These are phyloP conservation scores for Martensiomyces pterosporus DNA, from an alignment of 192 early-diverging fungal species.

Conservation along the genomic window DNA sequence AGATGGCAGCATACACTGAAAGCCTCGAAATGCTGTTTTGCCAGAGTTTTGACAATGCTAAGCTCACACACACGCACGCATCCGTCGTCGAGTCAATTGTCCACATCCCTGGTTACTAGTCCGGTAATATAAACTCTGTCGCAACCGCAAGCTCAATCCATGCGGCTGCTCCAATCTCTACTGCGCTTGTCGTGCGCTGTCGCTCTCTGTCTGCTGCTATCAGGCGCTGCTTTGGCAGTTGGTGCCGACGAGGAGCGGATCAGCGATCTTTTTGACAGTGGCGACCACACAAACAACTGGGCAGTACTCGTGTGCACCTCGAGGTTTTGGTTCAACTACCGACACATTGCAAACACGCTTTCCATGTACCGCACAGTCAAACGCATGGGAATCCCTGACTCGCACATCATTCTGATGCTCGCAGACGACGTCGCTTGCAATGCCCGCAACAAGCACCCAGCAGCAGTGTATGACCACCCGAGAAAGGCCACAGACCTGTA, in stretches of 20 bases:
- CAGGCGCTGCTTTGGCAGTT: background rate
- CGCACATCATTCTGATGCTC: slow-evolving; percentile 98
- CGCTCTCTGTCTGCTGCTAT: background rate
- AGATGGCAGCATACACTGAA: no score
- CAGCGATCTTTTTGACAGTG: slow-evolving; percentile 57
- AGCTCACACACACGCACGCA: no score
- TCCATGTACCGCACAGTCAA: slow-evolving; percentile 99
- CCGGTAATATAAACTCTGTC: no score
- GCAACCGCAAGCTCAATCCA: no score
- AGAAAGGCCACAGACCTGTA: slow-evolving; percentile 81
- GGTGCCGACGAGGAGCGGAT: slow-evolving; percentile 19
- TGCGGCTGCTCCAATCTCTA: background rate
- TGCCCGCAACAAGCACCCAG: slow-evolving; percentile 86
- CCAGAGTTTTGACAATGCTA: no score
- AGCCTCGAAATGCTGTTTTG: no score
- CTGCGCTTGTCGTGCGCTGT: background rate
- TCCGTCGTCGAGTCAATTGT: no score
- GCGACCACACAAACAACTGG: slow-evolving; percentile 96
- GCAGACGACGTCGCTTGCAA: slow-evolving; percentile 99
- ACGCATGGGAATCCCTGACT: slow-evolving; percentile 96
- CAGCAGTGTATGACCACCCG: slow-evolving; percentile 91
- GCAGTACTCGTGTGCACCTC: slow-evolving; percentile 97
- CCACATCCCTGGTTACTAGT: no score
- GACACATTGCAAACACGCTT: slow-evolving; percentile 96
- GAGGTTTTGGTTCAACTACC: slow-evolving; percentile 99